phyloP scores from a whole-genome alignment of 2,329 filamentous ascomycete species.

The Ceratocystis smalleyi region DNA sequence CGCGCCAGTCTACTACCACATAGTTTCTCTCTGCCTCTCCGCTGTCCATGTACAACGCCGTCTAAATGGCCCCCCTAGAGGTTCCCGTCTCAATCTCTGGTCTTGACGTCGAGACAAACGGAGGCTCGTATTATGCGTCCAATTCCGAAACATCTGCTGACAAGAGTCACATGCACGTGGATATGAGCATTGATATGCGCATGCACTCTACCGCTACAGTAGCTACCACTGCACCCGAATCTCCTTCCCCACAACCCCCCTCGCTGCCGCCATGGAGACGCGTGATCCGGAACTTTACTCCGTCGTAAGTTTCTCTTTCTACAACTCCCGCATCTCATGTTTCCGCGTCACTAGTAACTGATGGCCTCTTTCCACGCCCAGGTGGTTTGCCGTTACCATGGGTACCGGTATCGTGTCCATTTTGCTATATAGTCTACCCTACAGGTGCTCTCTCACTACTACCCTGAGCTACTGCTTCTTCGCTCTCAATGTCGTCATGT shows the following conservation, averaged over 20 bases:
- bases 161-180: background rate
- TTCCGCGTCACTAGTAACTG: background rate
- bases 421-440: slow-evolving; percentile 46
- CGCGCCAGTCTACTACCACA: background rate
- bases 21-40: background rate
- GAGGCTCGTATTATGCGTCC: background rate
- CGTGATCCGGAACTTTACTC: slow-evolving; percentile 38
- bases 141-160: background rate
- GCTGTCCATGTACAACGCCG: background rate
- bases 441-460: slow-evolving; percentile 40
- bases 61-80: background rate
- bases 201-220: background rate
- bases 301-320: slow-evolving; percentile 29
- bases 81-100: background rate
- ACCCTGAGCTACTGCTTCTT: slow-evolving; percentile 47
- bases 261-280: slow-evolving; percentile 26
- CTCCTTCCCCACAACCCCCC: background rate
- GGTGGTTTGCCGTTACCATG: slow-evolving; percentile 48
- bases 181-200: background rate
- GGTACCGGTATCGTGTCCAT: slow-evolving; percentile 53
- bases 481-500: slow-evolving; percentile 42
- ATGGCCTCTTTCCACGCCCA: slow-evolving; percentile 15
- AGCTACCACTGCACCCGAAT: background rate
- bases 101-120: background rate
- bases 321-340: background rate